phyloP scores from a whole-genome alignment of 345 rosid genomes.

The Populus davidiana region DNA sequence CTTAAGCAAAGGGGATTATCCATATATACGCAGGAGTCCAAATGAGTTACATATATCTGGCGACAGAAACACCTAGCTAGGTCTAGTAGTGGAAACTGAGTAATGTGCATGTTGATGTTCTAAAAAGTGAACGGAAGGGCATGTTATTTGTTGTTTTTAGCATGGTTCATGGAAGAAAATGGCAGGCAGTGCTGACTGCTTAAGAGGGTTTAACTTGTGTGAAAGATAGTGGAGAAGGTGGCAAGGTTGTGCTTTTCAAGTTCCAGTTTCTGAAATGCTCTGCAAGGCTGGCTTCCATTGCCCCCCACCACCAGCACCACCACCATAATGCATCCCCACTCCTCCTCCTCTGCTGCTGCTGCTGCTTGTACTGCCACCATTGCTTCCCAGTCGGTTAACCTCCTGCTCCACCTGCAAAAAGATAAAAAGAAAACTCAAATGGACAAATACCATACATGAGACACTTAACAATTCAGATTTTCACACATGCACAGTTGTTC shows the following conservation, averaged over 20 bases:
- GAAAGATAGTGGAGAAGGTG: background rate
- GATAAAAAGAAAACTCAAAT: background rate
- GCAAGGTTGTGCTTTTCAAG: conserved; percentile 19
- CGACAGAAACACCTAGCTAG: background rate
- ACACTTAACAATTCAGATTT: conserved; percentile 3
- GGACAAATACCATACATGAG: background rate
- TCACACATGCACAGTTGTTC: background rate
- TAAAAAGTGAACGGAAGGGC: no score
- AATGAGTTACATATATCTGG: background rate
- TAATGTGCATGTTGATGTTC: conserved; percentile 1
- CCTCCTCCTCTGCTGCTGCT: conserved; percentile 20
- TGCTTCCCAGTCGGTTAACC: conserved; percentile 24
- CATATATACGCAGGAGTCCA: no score
- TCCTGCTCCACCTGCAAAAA: conserved; percentile 36
- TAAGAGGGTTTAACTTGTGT: background rate
- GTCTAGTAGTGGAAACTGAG: background rate
- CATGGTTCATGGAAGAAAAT: background rate
- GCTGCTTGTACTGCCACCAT: conserved; percentile 17
- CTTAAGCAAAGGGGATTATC: no score
- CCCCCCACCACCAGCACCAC: conserved; percentile 29
- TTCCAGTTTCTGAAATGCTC: conserved; percentile 73
- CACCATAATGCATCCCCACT: conserved; percentile 31
- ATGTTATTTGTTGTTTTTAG: no score
- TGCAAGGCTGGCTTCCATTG: conserved; percentile 89
- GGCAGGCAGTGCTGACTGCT: background rate